Evolutionary conservation across 768 basidiomycete species (phyloP), one percentile per base, ranked within the genome.

Genomic region (Lyophyllum semitale): DNA sequence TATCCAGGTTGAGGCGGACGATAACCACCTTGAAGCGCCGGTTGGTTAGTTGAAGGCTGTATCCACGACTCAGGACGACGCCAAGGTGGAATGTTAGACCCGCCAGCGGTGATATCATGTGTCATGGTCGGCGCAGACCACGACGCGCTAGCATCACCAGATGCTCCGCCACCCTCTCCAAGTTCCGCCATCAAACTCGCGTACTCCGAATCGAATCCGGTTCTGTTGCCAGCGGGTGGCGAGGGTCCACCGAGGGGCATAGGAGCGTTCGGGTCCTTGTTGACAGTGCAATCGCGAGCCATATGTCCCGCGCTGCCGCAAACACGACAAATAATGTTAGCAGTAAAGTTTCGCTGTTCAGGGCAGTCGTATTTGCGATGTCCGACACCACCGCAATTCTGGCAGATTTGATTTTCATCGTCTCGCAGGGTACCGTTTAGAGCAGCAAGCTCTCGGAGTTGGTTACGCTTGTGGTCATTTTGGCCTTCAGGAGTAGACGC

Each of bases 281-380:
- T 91, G 68, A 92, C 89, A 44, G 93, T 91, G 71, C 96, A 98
- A 75, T 98, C 96, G 63, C 95, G 88, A 47, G 95, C 96, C 96
- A 99, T 98, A 76, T 98, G 96, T 33, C 97, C 96, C 37, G 95
- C 94, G 66, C 93, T 95, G 58, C 96, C 96, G 72, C 97, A 99
- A 66, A 95, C 86, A 67, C 94, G 95, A 81, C 97, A 99, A 68
- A 98, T 96, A 78, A 99, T 95, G 79, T 96, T 96, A 77, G 97
- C 97, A 63, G 93, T 95, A 77, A 95, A 98, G 77, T 97, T 97
- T 72, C 91, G 88, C 73, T 97, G 93, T 75, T 98, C 93, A 17
- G 95, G 95, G 71, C 97, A 99, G 73, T 98, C 97, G 77, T 94
- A 98, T 85, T 98, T 95, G 74, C 96, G 89, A 69, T 98, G 95